phyloP scores from a whole-genome alignment of 805 yeast genomes.

The Nakazawaea molendinolei region DNA sequence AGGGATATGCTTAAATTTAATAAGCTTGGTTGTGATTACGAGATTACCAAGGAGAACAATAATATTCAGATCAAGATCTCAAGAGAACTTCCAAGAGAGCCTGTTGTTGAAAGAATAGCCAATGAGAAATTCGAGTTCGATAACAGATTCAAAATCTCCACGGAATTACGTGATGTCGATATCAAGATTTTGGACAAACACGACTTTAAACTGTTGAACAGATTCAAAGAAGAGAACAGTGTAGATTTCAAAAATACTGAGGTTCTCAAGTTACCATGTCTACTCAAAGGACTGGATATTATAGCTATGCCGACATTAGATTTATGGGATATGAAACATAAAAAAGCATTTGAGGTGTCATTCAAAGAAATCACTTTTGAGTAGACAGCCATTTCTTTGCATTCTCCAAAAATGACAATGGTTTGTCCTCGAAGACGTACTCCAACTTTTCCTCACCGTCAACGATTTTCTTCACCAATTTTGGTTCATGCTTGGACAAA shows the following conservation, averaged over 20 bases:
- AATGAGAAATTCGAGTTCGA: background rate
- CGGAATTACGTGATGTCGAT: background rate
- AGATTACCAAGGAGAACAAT: background rate
- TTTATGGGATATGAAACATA: no score
- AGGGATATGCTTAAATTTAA: background rate
- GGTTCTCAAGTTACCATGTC: background rate
- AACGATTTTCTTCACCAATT: constrained; percentile 32
- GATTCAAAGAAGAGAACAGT: background rate
- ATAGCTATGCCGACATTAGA: background rate
- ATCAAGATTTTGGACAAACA: background rate
- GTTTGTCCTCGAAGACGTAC: constrained; percentile 39
- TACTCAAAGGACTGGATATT: background rate
- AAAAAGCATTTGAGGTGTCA: no score
- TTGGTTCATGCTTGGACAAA: constrained; percentile 44
- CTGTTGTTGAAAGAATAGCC: background rate
- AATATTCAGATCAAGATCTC: background rate
- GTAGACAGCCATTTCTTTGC: constrained; percentile 30
- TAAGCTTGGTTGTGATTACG: constrained; percentile 1
- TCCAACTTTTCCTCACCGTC: constrained; percentile 48
- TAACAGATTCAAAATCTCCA: background rate
- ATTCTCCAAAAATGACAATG: constrained; percentile 30
- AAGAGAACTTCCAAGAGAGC: constrained; percentile 7
- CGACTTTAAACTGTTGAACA: background rate
- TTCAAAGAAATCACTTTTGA: background rate
- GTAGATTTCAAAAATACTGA: background rate